These are phyloP conservation scores for Metschnikowia similis DNA, from an alignment of 805 yeast genomes.

Conservation along the genomic window DNA sequence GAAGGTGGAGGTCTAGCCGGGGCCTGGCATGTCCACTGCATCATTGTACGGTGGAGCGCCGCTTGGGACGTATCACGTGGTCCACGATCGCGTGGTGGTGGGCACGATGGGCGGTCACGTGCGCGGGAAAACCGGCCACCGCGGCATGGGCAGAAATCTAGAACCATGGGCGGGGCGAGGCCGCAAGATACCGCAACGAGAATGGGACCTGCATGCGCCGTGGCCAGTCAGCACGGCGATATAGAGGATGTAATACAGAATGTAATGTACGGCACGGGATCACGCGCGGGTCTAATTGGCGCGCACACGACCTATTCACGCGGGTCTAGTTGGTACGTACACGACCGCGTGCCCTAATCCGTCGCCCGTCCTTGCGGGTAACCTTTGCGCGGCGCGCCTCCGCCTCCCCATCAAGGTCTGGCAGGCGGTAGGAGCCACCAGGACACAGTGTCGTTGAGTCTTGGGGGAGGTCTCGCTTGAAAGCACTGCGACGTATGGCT, in stretches of 20 bases:
- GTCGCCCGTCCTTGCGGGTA: background rate
- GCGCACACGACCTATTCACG: background rate
- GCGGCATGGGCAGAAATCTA: too few species aligned
- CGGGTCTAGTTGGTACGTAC: background rate
- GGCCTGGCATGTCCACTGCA: too few species aligned
- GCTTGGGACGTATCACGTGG: too few species aligned
- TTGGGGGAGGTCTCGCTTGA: too few species aligned
- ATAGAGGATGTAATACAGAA: background rate
- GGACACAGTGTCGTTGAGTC: too few species aligned
- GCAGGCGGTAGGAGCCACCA: background rate
- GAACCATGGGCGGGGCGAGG: too few species aligned
- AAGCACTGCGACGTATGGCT: too few species aligned
- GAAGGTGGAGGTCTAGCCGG: slow-evolving; percentile 5
- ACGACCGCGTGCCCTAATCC: background rate
- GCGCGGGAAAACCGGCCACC: too few species aligned
- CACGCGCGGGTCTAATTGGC: background rate
- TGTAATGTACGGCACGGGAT: background rate
- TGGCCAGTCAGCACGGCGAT: background rate
- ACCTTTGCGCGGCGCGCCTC: slow-evolving; percentile 1
- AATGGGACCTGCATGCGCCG: background rate
- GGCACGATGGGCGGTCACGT: too few species aligned
- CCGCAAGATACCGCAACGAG: too few species aligned
- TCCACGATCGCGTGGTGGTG: too few species aligned
- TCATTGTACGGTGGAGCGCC: too few species aligned
- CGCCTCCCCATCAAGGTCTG: background rate